phyloP scores from a whole-genome alignment of 1,284 basidiomycete genomes.

The Omphalotus olearius region DNA sequence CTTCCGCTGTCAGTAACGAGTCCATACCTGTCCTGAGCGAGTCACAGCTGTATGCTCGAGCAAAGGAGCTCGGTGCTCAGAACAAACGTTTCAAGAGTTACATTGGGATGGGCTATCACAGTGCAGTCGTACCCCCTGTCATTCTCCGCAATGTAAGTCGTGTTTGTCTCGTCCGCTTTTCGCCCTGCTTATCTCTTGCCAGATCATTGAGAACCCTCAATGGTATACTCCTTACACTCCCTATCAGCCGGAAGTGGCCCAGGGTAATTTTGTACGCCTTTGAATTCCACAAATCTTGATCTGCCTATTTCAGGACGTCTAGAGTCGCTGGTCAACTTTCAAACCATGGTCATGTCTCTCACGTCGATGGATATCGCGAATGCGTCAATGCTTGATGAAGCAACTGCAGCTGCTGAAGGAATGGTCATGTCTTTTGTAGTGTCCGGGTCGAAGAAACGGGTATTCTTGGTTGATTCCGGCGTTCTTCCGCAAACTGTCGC shows the following conservation, averaged over 20 bases:
- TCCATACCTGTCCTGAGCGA: slow-evolving; percentile 81
- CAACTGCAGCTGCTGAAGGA: slow-evolving; percentile 90
- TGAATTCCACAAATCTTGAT: slow-evolving; percentile 7
- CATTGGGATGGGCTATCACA: slow-evolving; percentile 98
- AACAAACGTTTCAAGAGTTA: slow-evolving; percentile 89
- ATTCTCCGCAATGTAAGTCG: slow-evolving; percentile 82
- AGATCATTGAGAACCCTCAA: slow-evolving; percentile 94
- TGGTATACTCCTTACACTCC: slow-evolving; percentile 99
- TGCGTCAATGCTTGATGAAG: slow-evolving; percentile 88
- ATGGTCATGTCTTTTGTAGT: slow-evolving; percentile 82
- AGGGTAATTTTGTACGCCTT: slow-evolving; percentile 49
- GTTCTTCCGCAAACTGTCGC: slow-evolving; percentile 86
- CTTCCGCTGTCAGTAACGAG: slow-evolving; percentile 58
- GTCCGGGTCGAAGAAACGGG: slow-evolving; percentile 70
- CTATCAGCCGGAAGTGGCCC: slow-evolving; percentile 89
- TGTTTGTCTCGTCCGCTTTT: slow-evolving; percentile 7
- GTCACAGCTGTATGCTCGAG: slow-evolving; percentile 77
- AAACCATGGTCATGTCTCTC: slow-evolving; percentile 94
- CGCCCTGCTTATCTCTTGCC: slow-evolving; percentile 7
- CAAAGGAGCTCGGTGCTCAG: slow-evolving; percentile 69
- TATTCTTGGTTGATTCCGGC: slow-evolving; percentile 80
- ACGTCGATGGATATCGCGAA: slow-evolving; percentile 95
- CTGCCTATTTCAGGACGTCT: slow-evolving; percentile 64
- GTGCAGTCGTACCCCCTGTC: slow-evolving; percentile 89
- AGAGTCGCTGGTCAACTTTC: slow-evolving; percentile 95